Percentiles rank a stretch among this genome's conserved stretches.
Conservation (phyloP, 2,329 filamentous ascomycete genomes). For the Rhytidhysteron rufulum region DNA sequence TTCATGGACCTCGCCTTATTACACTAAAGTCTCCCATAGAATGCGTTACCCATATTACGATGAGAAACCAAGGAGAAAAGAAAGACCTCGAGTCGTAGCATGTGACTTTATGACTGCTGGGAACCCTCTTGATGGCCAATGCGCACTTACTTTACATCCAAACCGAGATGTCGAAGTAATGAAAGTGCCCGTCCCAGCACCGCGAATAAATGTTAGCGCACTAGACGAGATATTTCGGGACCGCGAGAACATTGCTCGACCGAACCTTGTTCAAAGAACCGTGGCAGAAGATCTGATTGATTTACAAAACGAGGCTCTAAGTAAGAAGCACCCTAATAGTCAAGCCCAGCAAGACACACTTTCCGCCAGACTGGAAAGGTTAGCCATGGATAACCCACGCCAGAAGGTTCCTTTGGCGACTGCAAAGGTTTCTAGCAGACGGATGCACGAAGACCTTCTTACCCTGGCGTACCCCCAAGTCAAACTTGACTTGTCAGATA, state of each 20-base stretch:
- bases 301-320: constrained; percentile 26
- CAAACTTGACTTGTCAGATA: constrained; percentile 29
- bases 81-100: constrained; percentile 51
- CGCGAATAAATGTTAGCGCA: constrained; percentile 41
- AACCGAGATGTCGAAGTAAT: constrained; percentile 50
- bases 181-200: constrained; percentile 43
- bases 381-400: constrained; percentile 30
- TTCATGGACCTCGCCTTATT: constrained; percentile 41
- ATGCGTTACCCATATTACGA: constrained; percentile 45
- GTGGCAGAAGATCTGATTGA: constrained; percentile 32
- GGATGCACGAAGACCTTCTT: constrained; percentile 35
- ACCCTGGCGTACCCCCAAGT: constrained; percentile 32
- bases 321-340: constrained; percentile 23
- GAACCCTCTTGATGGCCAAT: constrained; percentile 44
- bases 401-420: constrained; percentile 24
- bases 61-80: constrained; percentile 39
- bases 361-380: constrained; percentile 22
- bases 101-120: constrained; percentile 58
- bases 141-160: constrained; percentile 50
- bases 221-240: constrained; percentile 41
- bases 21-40: constrained; percentile 41
- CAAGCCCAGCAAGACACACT: constrained; percentile 19
- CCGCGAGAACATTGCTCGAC: constrained; percentile 25
- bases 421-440: constrained; percentile 25
- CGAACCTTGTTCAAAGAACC: constrained; percentile 23